Conservation (phyloP, 345 rosid species). For the Raphanus sativus region DNA sequence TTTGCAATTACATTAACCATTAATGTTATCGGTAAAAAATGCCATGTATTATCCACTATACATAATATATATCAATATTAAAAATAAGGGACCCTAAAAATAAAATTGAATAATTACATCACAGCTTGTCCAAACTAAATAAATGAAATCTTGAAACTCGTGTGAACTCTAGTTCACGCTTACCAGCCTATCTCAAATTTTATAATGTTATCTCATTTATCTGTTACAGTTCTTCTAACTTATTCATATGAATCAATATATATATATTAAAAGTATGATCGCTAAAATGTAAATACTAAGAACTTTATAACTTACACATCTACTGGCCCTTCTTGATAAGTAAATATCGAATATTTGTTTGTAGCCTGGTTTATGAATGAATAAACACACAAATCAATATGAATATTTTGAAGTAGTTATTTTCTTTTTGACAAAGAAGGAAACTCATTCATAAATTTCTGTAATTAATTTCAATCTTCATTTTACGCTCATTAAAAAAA, state of each 20-base stretch:
- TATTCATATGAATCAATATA: background rate
- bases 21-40: constrained; percentile 6
- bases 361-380: background rate
- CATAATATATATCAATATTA: background rate
- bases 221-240: constrained; percentile 15
- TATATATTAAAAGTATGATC: background rate
- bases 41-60: constrained; percentile 27
- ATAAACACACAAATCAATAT: background rate
- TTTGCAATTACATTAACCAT: constrained; percentile 19
- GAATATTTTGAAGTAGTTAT: background rate
- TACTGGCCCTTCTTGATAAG: background rate
- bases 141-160: constrained; percentile 26
- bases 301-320: background rate
- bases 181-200: background rate
- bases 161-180: constrained; percentile 32
- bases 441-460: background rate
- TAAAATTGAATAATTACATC: background rate
- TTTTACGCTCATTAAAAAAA: background rate
- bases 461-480: background rate
- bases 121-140: constrained; percentile 13
- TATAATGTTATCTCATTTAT: constrained; percentile 13
- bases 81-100: background rate
- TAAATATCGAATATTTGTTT: background rate
- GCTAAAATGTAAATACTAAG: background rate
- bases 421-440: background rate